These are phyloP conservation scores for Dendrostoma leiphaemia DNA, from an alignment of 2,329 filamentous ascomycete species.

Conservation along the genomic window DNA sequence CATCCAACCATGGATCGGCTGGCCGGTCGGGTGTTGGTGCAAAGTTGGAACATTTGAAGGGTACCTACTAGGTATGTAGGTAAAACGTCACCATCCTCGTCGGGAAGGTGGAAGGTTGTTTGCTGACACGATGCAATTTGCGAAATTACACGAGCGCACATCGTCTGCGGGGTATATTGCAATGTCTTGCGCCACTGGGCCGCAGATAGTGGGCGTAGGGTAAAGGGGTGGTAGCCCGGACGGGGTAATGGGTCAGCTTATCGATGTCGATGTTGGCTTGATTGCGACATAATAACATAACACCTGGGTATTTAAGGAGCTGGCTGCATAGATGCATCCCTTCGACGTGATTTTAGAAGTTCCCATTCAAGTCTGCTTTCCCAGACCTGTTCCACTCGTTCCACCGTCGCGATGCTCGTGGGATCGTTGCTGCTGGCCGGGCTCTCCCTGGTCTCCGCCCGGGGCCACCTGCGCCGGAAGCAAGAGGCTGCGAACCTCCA, in stretches of 20 bases:
- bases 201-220: neutral
- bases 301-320: too few relatives aligned
- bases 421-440: neutral
- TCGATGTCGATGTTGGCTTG: neutral
- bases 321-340: too few relatives aligned
- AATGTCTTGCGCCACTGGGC: neutral
- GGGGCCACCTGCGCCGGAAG: neutral
- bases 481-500: neutral
- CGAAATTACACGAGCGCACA: neutral
- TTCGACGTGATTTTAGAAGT: neutral
- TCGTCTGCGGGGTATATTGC: neutral
- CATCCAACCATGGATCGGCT: too few relatives aligned
- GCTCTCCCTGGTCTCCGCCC: slow-evolving; percentile 10
- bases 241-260: neutral
- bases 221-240: neutral
- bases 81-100: neutral
- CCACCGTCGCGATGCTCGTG: slow-evolving; percentile 6
- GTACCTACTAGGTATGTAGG: too few relatives aligned
- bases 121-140: neutral
- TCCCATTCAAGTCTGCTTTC: neutral
- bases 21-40: too few relatives aligned
- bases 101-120: neutral
- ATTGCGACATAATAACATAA: neutral
- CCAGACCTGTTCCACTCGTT: neutral
- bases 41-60: too few relatives aligned